Evolutionary conservation across 208 protist species (phyloP).

Genomic region (Acanthamoeba castellanii): DNA sequence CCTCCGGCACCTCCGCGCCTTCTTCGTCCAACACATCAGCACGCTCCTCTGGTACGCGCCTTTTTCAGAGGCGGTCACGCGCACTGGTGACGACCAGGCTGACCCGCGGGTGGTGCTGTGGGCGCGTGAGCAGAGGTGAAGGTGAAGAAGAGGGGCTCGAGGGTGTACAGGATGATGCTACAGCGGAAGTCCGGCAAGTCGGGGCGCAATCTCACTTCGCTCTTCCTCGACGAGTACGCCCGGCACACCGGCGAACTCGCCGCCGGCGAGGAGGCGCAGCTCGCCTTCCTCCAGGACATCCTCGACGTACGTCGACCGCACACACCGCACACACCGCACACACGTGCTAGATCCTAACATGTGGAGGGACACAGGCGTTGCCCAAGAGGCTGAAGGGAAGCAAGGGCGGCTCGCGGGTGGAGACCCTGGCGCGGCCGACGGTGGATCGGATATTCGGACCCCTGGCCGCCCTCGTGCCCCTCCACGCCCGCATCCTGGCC

Average conservation of each 20-base stretch:
- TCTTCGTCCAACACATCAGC: not conserved
- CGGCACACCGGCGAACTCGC: constrained; percentile 13
- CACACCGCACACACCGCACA: not conserved
- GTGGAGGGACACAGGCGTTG: not conserved
- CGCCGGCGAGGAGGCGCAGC: constrained; percentile 26
- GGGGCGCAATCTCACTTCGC: not conserved
- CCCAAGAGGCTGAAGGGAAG: not conserved
- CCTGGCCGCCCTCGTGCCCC: not conserved
- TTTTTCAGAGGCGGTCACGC: too few species aligned
- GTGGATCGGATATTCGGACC: constrained; percentile 36
- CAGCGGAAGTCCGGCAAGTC: constrained; percentile 34
- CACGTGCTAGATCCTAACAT: not conserved
- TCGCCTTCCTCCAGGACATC: not conserved
- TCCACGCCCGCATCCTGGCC: not conserved
- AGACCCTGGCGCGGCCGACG: not conserved
- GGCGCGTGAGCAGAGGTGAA: not conserved
- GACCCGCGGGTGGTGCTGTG: too few species aligned
- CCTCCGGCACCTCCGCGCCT: not conserved
- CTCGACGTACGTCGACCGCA: constrained; percentile 7
- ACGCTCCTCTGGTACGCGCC: too few species aligned
- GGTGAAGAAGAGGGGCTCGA: constrained; percentile 8
- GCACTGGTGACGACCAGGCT: too few species aligned
- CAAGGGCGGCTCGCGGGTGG: not conserved
- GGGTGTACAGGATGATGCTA: constrained; percentile 39
- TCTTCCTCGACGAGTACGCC: constrained; percentile 43